Conservation (phyloP, 306 rosid species). For the Hippophae gyantsensis region DNA sequence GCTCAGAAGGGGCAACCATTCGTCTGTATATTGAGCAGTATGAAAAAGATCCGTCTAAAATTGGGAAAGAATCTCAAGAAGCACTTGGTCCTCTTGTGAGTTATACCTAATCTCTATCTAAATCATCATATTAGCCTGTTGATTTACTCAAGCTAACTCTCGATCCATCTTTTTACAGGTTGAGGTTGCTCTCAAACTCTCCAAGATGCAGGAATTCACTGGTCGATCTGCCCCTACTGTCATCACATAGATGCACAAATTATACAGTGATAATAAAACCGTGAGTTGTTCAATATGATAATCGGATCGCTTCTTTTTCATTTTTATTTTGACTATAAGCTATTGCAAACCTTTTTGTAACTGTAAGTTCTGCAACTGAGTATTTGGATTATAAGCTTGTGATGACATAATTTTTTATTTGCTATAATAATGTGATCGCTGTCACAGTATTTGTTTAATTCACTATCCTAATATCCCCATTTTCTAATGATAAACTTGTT, state of each 20-base stretch:
- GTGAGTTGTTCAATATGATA: neutral
- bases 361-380: too few species aligned
- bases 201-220: constrained; percentile 86
- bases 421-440: too few species aligned
- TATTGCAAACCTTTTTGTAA: too few species aligned
- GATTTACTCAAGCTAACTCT: neutral
- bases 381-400: too few species aligned
- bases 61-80: constrained; percentile 71
- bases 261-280: neutral
- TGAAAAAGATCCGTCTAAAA: constrained; percentile 86
- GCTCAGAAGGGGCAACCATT: constrained; percentile 95
- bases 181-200: constrained; percentile 86
- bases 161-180: constrained; percentile 38
- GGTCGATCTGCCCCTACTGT: constrained; percentile 95
- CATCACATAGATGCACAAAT: constrained; percentile 38
- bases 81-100: constrained; percentile 93
- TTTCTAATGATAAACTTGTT: too few species aligned
- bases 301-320: neutral
- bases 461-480: too few species aligned
- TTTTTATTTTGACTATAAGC: too few species aligned
- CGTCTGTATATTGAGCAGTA: constrained; percentile 95
- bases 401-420: too few species aligned
- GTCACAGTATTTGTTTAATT: too few species aligned
- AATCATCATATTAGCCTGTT: neutral
- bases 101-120: constrained; percentile 9